Evolutionary conservation across 1,284 basidiomycete genomes (phyloP).

Genomic region (Ganoderma lucidum): DNA sequence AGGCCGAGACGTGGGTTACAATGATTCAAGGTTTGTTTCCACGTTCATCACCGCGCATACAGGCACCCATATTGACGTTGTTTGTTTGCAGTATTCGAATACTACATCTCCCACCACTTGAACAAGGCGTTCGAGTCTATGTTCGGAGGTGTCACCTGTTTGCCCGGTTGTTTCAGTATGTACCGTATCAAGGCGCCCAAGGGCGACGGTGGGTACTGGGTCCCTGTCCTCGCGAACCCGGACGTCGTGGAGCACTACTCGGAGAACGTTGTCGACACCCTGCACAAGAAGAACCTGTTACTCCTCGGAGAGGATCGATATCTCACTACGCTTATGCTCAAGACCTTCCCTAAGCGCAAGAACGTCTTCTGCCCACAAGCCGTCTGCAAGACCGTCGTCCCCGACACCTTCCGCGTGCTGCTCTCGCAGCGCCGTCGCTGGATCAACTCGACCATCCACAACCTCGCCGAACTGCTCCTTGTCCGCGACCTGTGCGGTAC

Average conservation of each 20-base stretch:
- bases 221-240: slow-evolving; percentile 96
- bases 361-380: slow-evolving; percentile 99
- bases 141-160: slow-evolving; percentile 99
- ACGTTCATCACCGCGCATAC: slow-evolving; percentile 7
- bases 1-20: slow-evolving; percentile 96
- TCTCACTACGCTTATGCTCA: slow-evolving; percentile 93
- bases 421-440: slow-evolving; percentile 97
- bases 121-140: slow-evolving; percentile 99
- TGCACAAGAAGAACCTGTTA: slow-evolving; percentile 99
- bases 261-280: slow-evolving; percentile 96
- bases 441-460: slow-evolving; percentile 99
- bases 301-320: slow-evolving; percentile 99
- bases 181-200: slow-evolving; percentile 99
- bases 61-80: slow-evolving; percentile 19
- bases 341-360: slow-evolving; percentile 99
- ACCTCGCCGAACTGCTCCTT: slow-evolving; percentile 91
- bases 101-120: slow-evolving; percentile 99
- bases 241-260: slow-evolving; percentile 98
- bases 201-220: slow-evolving; percentile 94
- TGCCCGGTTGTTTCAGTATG: slow-evolving; percentile 99
- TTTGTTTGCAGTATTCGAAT: slow-evolving; percentile 85
- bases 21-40: slow-evolving; percentile 91
- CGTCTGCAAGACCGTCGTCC: slow-evolving; percentile 97
- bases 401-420: slow-evolving; percentile 93
- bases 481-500: slow-evolving; percentile 96